phyloP scores from a whole-genome alignment of 2,329 filamentous ascomycete species.

The Xylaria polymorpha region DNA sequence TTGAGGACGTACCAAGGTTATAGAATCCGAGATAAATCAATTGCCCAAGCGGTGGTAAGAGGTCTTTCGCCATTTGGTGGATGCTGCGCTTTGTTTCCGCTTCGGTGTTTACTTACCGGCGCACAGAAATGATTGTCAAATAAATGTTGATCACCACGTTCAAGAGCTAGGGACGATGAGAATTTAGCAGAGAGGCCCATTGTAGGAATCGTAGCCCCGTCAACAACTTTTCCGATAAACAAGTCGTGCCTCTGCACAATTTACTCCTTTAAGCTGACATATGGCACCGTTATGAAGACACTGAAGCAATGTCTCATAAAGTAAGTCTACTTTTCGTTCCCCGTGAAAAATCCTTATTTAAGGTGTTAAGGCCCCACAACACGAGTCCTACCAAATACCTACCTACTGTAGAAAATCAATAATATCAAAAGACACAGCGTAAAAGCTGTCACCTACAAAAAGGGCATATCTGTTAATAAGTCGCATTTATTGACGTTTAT shows the following conservation, averaged over 20 bases:
- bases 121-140: neutral
- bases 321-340: slow-evolving; percentile 35
- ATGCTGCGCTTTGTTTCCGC: neutral
- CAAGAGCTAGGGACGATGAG: neutral
- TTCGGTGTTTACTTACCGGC: neutral
- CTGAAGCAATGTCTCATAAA: slow-evolving; percentile 43
- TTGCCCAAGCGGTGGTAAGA: neutral
- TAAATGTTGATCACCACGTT: slow-evolving; percentile 7
- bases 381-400: slow-evolving; percentile 26
- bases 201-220: slow-evolving; percentile 9
- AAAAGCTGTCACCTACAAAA: neutral
- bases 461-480: neutral
- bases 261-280: neutral
- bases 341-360: slow-evolving; percentile 2
- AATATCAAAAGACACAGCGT: neutral
- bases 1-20: slow-evolving; percentile 5
- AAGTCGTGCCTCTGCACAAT: slow-evolving; percentile 1
- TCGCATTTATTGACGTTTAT: neutral
- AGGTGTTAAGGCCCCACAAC: slow-evolving; percentile 20
- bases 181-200: slow-evolving; percentile 14
- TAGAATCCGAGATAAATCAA: slow-evolving; percentile 8
- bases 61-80: neutral
- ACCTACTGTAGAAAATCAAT: slow-evolving; percentile 4
- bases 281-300: slow-evolving; percentile 35
- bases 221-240: neutral